These are phyloP conservation scores for Cenchrus americanus DNA, from an alignment of 176 grass and related monocot species.

Conservation along the genomic window DNA sequence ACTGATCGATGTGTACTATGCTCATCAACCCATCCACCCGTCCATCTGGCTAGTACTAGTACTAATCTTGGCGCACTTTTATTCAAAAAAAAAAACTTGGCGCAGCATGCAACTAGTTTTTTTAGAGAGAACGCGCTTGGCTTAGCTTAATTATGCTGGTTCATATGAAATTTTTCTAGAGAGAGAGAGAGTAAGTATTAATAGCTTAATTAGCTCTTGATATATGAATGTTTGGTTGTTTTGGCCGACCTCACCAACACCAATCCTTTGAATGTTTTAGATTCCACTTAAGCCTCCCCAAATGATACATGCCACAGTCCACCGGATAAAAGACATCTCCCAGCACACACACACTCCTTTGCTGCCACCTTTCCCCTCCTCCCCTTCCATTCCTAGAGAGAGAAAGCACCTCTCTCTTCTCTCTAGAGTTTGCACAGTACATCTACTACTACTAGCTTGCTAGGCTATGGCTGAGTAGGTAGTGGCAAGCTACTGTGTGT, in stretches of 20 bases:
- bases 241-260: conserved; percentile 49
- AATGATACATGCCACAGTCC: conserved; percentile 56
- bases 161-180: too few species aligned
- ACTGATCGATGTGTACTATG: neutral
- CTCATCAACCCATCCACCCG: neutral
- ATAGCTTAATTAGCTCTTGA: conserved; percentile 13
- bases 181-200: too few species aligned
- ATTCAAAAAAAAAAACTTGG: too few species aligned
- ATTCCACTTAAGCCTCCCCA: conserved; percentile 56
- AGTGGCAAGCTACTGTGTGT: conserved; percentile 54
- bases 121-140: too few species aligned
- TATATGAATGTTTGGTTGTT: conserved; percentile 50
- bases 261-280: conserved; percentile 90
- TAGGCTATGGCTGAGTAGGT: conserved; percentile 51
- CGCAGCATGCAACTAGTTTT: too few species aligned
- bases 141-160: too few species aligned
- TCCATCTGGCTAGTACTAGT: conserved; percentile 15
- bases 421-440: conserved; percentile 56
- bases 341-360: neutral
- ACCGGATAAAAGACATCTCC: conserved; percentile 56
- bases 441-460: conserved; percentile 39
- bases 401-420: conserved; percentile 27
- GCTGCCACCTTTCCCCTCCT: conserved; percentile 42
- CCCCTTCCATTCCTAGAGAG: conserved; percentile 36
- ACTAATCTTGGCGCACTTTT: too few species aligned